phyloP scores from a whole-genome alignment of 495 filamentous ascomycete genomes.

The Entonaema liquescens region DNA sequence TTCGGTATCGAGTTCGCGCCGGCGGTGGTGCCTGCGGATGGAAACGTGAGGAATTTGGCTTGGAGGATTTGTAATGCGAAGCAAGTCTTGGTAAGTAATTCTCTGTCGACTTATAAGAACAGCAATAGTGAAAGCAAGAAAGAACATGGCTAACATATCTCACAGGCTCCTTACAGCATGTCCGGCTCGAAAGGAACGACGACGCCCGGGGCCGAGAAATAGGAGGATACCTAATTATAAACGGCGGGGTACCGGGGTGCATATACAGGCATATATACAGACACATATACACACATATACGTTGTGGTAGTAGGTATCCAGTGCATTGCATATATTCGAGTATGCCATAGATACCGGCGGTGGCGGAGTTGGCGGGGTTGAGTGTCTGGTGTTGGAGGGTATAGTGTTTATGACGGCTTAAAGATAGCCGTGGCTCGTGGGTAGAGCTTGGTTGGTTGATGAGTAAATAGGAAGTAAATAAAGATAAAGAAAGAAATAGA shows the following conservation, averaged over 20 bases:
- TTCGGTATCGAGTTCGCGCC: conserved; percentile 96
- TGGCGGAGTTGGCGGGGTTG: neutral
- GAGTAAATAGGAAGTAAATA: neutral
- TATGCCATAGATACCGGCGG: neutral
- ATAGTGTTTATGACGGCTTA: neutral
- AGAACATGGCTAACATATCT: conserved; percentile 17
- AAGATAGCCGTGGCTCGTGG: neutral
- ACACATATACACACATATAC: neutral
- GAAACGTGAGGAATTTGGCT: conserved; percentile 86
- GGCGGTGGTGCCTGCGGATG: conserved; percentile 91
- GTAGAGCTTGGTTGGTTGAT: neutral
- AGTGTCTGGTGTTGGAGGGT: neutral
- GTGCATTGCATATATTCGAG: neutral
- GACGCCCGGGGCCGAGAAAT: conserved; percentile 60
- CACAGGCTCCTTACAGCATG: conserved; percentile 72
- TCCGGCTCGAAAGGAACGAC: conserved; percentile 63
- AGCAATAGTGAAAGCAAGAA: no score
- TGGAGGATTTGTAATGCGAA: conserved; percentile 97
- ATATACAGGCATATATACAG: neutral
- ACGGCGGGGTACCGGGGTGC: neutral
- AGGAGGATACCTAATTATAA: conserved; percentile 2
- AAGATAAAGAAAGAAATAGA: neutral
- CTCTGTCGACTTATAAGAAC: no score
- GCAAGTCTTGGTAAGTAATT: conserved; percentile 81
- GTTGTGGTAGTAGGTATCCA: neutral